A percentile compares a stretch with the other conserved stretches of the same genome.
Evolutionary conservation across 441 rosid species (phyloP).

Genomic region (Isatis lusitanica): DNA sequence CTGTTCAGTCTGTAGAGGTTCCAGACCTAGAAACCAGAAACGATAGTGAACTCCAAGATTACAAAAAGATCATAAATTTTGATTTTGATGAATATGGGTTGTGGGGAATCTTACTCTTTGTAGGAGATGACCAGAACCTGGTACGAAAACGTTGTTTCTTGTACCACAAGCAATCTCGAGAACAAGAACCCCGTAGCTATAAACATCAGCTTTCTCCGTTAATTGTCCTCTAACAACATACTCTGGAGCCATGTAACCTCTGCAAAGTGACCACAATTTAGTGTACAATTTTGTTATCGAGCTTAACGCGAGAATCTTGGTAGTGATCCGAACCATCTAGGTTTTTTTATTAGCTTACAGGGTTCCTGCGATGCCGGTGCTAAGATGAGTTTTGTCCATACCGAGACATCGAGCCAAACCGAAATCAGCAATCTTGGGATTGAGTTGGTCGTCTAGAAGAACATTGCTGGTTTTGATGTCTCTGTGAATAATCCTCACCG

Average conservation of each 20-base stretch:
- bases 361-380: slow-evolving; percentile 86
- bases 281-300: neutral
- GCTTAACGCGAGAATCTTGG: neutral
- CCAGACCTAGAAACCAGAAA: slow-evolving; percentile 58
- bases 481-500: slow-evolving; percentile 65
- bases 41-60: neutral
- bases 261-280: slow-evolving; percentile 23
- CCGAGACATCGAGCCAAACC: slow-evolving; percentile 80
- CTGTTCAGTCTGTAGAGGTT: slow-evolving; percentile 47
- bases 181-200: slow-evolving; percentile 69
- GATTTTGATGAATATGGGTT: neutral
- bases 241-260: slow-evolving; percentile 90
- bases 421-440: slow-evolving; percentile 75
- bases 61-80: neutral
- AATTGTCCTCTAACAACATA: slow-evolving; percentile 74
- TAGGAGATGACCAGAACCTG: slow-evolving; percentile 50
- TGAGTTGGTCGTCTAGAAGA: slow-evolving; percentile 66
- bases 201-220: slow-evolving; percentile 82
- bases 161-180: slow-evolving; percentile 62
- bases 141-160: slow-evolving; percentile 48
- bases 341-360: slow-evolving; percentile 41
- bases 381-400: slow-evolving; percentile 62
- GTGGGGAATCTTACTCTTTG: slow-evolving; percentile 49
- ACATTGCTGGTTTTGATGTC: slow-evolving; percentile 83
- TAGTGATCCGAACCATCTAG: neutral